These are phyloP conservation scores for Anthostomella pinea DNA, from an alignment of 2,329 filamentous ascomycete genomes.

Conservation along the genomic window DNA sequence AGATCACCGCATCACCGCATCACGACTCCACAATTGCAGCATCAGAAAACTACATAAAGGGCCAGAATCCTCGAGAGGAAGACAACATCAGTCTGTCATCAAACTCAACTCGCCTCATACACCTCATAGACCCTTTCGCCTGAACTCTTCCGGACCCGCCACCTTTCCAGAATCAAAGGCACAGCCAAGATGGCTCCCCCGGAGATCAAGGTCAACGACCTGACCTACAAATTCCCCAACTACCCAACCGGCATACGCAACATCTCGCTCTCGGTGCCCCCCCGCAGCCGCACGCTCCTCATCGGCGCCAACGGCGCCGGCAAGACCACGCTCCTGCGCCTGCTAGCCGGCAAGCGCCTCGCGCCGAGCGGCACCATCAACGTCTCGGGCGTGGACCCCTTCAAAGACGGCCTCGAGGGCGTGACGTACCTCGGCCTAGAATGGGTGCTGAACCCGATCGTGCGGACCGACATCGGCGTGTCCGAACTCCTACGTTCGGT, in stretches of 20 bases:
- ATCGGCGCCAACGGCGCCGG: conserved; percentile 97
- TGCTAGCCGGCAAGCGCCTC: conserved; percentile 92
- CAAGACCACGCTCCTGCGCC: conserved; percentile 92
- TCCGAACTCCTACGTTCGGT: conserved; percentile 79
- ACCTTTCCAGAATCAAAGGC: conserved; percentile 15
- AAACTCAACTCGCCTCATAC: too few species aligned
- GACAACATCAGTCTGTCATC: too few species aligned
- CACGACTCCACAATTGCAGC: too few species aligned
- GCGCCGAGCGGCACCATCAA: conserved; percentile 71
- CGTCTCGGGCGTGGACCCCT: conserved; percentile 84
- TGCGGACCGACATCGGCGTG: conserved; percentile 92
- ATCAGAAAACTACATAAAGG: too few species aligned
- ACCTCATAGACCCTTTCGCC: background rate
- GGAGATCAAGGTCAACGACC: conserved; percentile 67
- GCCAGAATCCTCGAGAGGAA: too few species aligned
- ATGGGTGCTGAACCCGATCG: conserved; percentile 97
- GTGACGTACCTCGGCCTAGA: conserved; percentile 96
- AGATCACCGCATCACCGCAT: too few species aligned
- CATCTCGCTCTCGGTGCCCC: conserved; percentile 73
- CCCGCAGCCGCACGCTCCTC: conserved; percentile 81
- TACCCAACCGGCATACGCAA: conserved; percentile 73
- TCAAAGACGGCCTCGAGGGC: conserved; percentile 84
- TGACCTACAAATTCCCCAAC: conserved; percentile 89
- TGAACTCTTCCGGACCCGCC: background rate
- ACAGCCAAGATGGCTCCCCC: too few species aligned